Conservation (phyloP, 192 early-diverging fungal genomes). For the Gigaspora rosea region DNA sequence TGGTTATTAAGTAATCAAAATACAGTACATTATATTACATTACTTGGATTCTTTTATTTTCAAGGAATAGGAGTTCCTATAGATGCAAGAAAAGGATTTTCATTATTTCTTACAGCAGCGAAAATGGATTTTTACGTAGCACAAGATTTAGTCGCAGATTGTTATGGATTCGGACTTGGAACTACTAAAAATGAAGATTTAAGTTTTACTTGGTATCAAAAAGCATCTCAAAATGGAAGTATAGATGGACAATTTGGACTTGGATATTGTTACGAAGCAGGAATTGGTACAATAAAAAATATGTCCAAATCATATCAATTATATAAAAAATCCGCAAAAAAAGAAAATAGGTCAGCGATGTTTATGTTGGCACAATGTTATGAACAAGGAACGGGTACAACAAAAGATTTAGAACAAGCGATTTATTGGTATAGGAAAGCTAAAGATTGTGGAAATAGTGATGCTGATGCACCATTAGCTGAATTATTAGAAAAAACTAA, state of each 20-base stretch:
- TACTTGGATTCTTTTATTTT: background rate
- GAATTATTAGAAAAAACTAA: background rate
- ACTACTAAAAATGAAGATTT: constrained; percentile 60
- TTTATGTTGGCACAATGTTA: constrained; percentile 81
- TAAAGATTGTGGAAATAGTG: constrained; percentile 38
- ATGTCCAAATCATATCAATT: constrained; percentile 50
- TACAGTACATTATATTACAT: background rate
- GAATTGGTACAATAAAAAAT: constrained; percentile 41
- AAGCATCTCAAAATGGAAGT: constrained; percentile 57
- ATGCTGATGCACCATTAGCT: background rate
- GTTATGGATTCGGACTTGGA: constrained; percentile 77
- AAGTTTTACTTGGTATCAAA: constrained; percentile 65
- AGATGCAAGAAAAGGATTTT: background rate
- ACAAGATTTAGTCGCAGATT: constrained; percentile 74
- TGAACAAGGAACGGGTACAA: constrained; percentile 76
- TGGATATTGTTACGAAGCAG: constrained; percentile 63
- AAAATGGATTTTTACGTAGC: background rate
- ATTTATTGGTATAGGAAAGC: constrained; percentile 69
- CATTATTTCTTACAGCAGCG: background rate
- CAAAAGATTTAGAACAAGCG: constrained; percentile 57
- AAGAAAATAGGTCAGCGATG: constrained; percentile 75
- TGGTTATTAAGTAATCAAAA: background rate
- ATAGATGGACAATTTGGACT: constrained; percentile 59
- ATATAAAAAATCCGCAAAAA: constrained; percentile 62
- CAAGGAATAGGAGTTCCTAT: background rate